Evolutionary conservation across 2,329 filamentous ascomycete genomes (phyloP), one percentile per base, ranked within the genome.

Genomic region (Talaromyces sp.): DNA sequence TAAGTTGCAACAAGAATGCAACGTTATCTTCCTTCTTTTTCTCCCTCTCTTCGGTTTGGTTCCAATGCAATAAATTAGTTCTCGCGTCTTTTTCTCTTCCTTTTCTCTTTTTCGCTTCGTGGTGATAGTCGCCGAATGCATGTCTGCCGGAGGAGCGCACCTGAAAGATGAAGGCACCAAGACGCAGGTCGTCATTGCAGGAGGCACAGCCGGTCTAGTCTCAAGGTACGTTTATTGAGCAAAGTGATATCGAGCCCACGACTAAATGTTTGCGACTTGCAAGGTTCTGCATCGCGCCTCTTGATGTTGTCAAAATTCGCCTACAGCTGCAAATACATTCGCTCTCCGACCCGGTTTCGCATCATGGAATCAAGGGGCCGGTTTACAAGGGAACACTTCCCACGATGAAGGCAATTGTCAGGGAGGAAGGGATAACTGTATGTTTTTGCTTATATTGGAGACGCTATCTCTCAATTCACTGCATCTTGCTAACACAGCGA

Each of bases 291-390:
- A 89, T 98, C 72, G 91, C 95, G 19, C 95, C 95, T 58, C 89
- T 99, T 66, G 95, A 99, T 76, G 95, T 99, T 64, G 87, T 98
- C 78, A 98, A 99, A 81, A 99, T 99, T 77, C 90, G 95, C 53
- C 87, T 98, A 52, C 95, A 99, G 75, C 86, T 99, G 19, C 95
- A 98, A 76, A 86, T 90, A 51, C 89, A 96, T 78, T 92, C 91
- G 55, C 84, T 90, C 62, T 89, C 88, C 68, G 89, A 93, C 70
- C 89, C 91, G 2, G 76, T 86, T 10, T 83, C 86, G 52, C 81
- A 85, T 64, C 78, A 78, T 57, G 69, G 76, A 64, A 68, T 81
- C 61, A 69, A 72, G 56, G 80, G 75, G 1, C 77, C 77, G 68
- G 56, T 82, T 58, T 72, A 93, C 78, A 91, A 88, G 71, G 91